Percentiles rank a stretch among this genome's conserved stretches.
These are phyloP conservation scores for Termitomyces sp. DNA, from an alignment of 768 basidiomycete genomes.

Conservation along the genomic window DNA sequence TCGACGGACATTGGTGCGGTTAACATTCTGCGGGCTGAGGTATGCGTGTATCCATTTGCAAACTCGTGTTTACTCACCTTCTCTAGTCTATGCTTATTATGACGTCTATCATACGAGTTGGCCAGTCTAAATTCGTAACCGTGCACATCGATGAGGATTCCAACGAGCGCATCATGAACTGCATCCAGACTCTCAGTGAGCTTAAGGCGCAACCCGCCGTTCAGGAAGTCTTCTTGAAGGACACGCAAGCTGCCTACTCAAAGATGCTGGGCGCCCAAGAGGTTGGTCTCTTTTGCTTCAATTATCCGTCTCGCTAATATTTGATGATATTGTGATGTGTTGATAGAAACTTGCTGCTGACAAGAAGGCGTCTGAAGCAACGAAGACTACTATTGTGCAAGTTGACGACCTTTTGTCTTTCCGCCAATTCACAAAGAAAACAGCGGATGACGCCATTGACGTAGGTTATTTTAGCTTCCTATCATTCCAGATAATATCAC, in stretches of 20 bases:
- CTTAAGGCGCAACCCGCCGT: constrained; percentile 52
- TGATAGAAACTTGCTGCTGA: constrained; percentile 81
- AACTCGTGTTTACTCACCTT: neutral
- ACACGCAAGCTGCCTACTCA: constrained; percentile 87
- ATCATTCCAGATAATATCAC: constrained; percentile 2
- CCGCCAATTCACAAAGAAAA: constrained; percentile 94
- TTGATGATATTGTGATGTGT: neutral
- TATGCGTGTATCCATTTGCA: constrained; percentile 19
- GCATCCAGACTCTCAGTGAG: constrained; percentile 89
- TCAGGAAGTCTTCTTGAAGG: constrained; percentile 71
- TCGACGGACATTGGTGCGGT: constrained; percentile 37
- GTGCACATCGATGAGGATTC: constrained; percentile 99
- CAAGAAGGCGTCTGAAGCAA: constrained; percentile 78
- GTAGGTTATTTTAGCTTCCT: constrained; percentile 28
- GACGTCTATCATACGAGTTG: constrained; percentile 94
- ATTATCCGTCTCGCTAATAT: neutral
- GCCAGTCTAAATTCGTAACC: constrained; percentile 92
- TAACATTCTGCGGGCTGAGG: constrained; percentile 85
- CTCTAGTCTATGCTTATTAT: constrained; percentile 91
- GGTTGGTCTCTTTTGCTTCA: constrained; percentile 33
- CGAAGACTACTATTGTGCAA: constrained; percentile 67
- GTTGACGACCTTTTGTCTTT: constrained; percentile 91
- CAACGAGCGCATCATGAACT: constrained; percentile 92
- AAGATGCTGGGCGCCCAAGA: constrained; percentile 97
- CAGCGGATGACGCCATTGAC: constrained; percentile 71